These are phyloP conservation scores for Opeltia flavorubescens DNA, from an alignment of 495 filamentous ascomycete genomes.

Conservation along the genomic window DNA sequence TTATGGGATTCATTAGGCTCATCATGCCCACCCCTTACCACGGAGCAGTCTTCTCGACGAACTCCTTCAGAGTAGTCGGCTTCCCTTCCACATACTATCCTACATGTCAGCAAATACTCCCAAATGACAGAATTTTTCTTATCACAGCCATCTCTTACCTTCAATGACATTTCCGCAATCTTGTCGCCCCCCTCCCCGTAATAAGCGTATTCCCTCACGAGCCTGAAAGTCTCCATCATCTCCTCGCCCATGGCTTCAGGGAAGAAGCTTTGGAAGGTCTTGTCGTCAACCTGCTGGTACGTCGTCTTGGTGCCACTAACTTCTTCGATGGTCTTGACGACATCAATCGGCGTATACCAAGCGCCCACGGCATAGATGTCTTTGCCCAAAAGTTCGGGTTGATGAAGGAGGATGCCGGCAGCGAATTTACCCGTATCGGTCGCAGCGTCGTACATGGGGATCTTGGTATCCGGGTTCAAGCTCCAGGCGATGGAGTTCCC, in stretches of 20 bases:
- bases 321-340: constrained; percentile 35
- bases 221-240: constrained; percentile 38
- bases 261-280: constrained; percentile 32
- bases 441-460: constrained; percentile 39
- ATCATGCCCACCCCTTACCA: not conserved
- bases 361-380: constrained; percentile 29
- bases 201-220: constrained; percentile 36
- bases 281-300: constrained; percentile 28
- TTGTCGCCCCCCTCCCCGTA: constrained; percentile 25
- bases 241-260: constrained; percentile 31
- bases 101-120: not conserved
- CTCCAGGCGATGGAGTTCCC: constrained; percentile 31
- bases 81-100: constrained; percentile 14
- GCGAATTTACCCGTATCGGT: constrained; percentile 43
- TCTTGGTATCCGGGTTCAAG: constrained; percentile 21
- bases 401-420: constrained; percentile 26
- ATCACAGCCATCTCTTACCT: not conserved
- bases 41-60: constrained; percentile 1
- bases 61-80: constrained; percentile 13
- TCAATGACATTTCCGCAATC: constrained; percentile 4
- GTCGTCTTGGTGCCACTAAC: constrained; percentile 31
- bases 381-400: constrained; percentile 11
- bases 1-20: not conserved
- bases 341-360: constrained; percentile 32
- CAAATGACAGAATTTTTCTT: too few relatives aligned